phyloP scores from a whole-genome alignment of 805 yeast species.

The Starmerella stellata region DNA sequence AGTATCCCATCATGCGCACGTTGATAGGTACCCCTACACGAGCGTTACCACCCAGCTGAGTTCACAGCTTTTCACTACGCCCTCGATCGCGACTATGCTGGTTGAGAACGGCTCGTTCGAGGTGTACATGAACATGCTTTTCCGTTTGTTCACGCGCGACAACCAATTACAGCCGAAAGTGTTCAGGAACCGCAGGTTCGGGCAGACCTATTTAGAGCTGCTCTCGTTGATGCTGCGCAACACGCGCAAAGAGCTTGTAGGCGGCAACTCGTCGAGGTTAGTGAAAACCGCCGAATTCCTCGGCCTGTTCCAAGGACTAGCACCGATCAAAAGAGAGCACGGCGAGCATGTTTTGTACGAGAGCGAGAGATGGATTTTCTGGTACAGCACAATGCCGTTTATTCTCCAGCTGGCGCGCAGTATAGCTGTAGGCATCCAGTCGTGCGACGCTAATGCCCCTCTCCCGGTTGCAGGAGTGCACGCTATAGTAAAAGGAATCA shows the following conservation, averaged over 20 bases:
- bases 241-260: constrained; percentile 32
- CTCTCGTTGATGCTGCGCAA: constrained; percentile 62
- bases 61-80: constrained; percentile 79
- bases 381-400: constrained; percentile 50
- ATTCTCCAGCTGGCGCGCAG: constrained; percentile 33
- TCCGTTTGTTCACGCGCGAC: constrained; percentile 42
- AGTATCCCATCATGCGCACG: constrained; percentile 46
- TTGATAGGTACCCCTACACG: constrained; percentile 78
- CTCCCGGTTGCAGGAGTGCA: too few species aligned
- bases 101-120: constrained; percentile 47
- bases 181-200: constrained; percentile 54
- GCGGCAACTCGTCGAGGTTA: constrained; percentile 31
- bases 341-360: constrained; percentile 80
- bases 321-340: constrained; percentile 56
- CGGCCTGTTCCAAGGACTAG: constrained; percentile 57
- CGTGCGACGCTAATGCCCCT: too few species aligned
- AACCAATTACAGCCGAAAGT: constrained; percentile 30
- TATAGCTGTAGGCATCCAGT: constrained; percentile 22
- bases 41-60: constrained; percentile 58
- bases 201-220: constrained; percentile 61
- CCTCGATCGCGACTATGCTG: constrained; percentile 51
- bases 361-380: constrained; percentile 59
- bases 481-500: too few species aligned
- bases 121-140: constrained; percentile 42
- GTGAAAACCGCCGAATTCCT: constrained; percentile 47